Conservation (phyloP, 1,284 basidiomycete species). For the Cutaneotrichosporon sp. region DNA sequence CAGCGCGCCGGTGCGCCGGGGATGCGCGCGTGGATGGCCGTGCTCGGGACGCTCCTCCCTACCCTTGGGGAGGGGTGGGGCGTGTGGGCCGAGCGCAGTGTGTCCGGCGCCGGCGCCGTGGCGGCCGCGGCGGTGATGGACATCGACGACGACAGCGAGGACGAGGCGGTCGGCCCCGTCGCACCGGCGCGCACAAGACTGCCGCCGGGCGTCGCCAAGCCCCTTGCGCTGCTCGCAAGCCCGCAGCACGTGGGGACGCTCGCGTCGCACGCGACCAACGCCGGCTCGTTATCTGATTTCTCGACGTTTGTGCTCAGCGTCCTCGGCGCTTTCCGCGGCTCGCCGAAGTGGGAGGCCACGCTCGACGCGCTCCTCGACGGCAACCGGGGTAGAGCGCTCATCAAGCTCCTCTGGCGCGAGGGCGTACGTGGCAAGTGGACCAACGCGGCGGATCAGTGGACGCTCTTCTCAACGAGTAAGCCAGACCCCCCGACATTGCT, state of each 20-base stretch:
- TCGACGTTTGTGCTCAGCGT: constrained; percentile 48
- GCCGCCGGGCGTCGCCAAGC: constrained; percentile 33
- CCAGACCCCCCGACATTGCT: constrained; percentile 30
- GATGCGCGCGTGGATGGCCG: constrained; percentile 40
- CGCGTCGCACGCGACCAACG: constrained; percentile 15
- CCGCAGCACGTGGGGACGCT: constrained; percentile 34
- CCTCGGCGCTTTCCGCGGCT: constrained; percentile 58
- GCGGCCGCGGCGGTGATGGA: constrained; percentile 11
- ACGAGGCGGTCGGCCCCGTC: constrained; percentile 14
- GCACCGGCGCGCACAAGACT: constrained; percentile 16
- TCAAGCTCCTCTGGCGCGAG: constrained; percentile 72
- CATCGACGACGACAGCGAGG: constrained; percentile 28
- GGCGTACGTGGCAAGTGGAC: constrained; percentile 63
- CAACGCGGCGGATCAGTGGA: constrained; percentile 54
- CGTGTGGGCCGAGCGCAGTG: constrained; percentile 41
- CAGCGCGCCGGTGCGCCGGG: constrained; percentile 31
- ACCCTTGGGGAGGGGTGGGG: constrained; percentile 48
- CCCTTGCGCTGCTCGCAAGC: constrained; percentile 38
- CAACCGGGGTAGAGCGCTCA: constrained; percentile 54
- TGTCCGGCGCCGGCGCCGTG: not conserved
- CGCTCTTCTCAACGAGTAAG: constrained; percentile 54
- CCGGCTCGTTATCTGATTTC: constrained; percentile 32
- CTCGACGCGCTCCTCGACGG: constrained; percentile 53
- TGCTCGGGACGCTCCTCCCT: constrained; percentile 36
- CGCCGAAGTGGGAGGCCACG: constrained; percentile 59